phyloP scores from a whole-genome alignment of 352 stramenopile species.

The Lagenidium sp. region DNA sequence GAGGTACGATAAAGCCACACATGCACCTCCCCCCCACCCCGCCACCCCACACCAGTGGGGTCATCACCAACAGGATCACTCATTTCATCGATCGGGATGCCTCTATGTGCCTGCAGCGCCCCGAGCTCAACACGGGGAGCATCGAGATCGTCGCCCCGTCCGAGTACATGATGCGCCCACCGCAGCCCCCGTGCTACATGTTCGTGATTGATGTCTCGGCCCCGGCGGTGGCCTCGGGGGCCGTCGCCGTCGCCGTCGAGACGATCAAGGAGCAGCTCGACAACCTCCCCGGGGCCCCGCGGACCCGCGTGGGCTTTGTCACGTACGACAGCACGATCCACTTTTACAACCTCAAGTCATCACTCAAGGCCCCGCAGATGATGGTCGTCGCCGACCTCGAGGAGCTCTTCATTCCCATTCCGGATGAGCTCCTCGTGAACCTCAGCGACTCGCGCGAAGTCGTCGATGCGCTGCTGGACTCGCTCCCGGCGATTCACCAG shows the following conservation, averaged over 20 bases:
- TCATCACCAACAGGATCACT: no score
- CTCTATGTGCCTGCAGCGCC: no score
- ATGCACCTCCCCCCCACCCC: no score
- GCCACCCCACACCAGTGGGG: no score
- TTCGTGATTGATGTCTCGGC: conserved; percentile 88
- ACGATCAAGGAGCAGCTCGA: conserved; percentile 81
- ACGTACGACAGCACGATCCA: conserved; percentile 82
- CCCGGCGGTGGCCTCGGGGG: conserved; percentile 54
- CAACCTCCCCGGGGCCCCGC: conserved; percentile 55
- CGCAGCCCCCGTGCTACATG: conserved; percentile 80
- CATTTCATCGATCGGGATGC: no score
- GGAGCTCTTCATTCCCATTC: conserved; percentile 87
- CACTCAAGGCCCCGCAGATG: conserved; percentile 81
- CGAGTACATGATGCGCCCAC: conserved; percentile 89
- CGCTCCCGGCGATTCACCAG: conserved; percentile 87
- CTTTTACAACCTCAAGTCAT: conserved; percentile 88
- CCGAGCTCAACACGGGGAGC: conserved; percentile 63
- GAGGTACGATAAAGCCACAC: no score
- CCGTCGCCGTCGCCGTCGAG: conserved; percentile 55
- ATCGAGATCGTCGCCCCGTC: conserved; percentile 82
- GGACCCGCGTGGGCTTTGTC: conserved; percentile 79
- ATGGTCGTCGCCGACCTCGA: conserved; percentile 86
- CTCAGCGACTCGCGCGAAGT: conserved; percentile 91
- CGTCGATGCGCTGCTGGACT: conserved; percentile 94
- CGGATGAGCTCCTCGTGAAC: conserved; percentile 98